These are phyloP conservation scores for Arthroderma sp. DNA, from an alignment of 2,329 filamentous ascomycete genomes.

Conservation along the genomic window DNA sequence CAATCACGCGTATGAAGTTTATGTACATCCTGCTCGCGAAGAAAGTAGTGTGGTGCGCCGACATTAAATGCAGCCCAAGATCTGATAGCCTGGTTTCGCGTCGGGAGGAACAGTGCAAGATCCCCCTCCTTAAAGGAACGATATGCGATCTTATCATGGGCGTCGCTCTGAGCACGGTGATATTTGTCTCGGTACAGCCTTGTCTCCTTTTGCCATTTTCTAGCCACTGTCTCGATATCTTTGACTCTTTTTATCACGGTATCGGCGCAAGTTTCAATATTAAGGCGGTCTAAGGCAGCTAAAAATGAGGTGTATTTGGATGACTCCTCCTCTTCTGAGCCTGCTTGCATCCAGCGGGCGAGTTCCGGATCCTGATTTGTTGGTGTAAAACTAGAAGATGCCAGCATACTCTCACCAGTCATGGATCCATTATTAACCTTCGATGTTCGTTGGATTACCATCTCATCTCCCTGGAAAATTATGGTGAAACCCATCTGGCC, in stretches of 20 bases:
- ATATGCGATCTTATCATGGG: constrained; percentile 92
- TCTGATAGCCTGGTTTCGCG: constrained; percentile 81
- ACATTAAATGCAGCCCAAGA: constrained; percentile 99
- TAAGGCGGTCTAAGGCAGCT: constrained; percentile 60
- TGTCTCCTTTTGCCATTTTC: constrained; percentile 85
- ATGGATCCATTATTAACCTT: constrained; percentile 34
- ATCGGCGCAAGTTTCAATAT: constrained; percentile 72
- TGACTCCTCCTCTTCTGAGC: constrained; percentile 49
- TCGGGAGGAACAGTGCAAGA: constrained; percentile 84
- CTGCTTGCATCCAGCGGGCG: constrained; percentile 67
- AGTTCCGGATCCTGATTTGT: constrained; percentile 52
- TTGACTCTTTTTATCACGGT: constrained; percentile 79
- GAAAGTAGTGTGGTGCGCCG: constrained; percentile 90
- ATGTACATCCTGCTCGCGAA: constrained; percentile 83
- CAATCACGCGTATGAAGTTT: constrained; percentile 76
- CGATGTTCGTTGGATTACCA: constrained; percentile 60
- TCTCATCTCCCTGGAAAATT: constrained; percentile 55
- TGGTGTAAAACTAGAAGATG: constrained; percentile 23
- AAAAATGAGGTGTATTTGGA: constrained; percentile 65
- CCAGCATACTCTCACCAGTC: constrained; percentile 19
- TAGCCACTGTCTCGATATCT: constrained; percentile 82
- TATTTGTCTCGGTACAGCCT: constrained; percentile 78
- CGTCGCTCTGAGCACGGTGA: constrained; percentile 65
- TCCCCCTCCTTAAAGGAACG: constrained; percentile 94
- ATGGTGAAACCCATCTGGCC: constrained; percentile 79